Base-by-base conservation (phyloP, 805 yeast species). In the Scheffersomyces ergatensis region DNA sequence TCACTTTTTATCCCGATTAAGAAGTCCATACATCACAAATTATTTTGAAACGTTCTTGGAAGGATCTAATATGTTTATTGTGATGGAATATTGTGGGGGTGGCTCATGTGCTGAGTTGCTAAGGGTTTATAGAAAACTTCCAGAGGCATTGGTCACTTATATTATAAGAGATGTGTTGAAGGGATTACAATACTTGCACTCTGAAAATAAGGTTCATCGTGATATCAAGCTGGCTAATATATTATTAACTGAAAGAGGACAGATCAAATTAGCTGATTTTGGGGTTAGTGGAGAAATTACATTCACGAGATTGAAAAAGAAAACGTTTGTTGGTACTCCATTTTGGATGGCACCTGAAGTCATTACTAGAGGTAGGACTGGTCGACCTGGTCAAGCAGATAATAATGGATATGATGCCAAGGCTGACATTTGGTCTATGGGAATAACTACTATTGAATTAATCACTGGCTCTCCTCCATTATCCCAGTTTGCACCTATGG, bases 341-440 rank as follows among this genome's bases (percentile, higher is more conserved):
- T 88, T 80, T 62, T 90, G 97, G 97, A 90, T 92, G 98, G 99
- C 99, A 0, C 99, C 99, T 0, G 99, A 93, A 59, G 85, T 92
- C n/a, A 85, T 93, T 33, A 59, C 70, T 4, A 58, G 75, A 38
- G 37, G 40, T 37, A 64, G 32, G 40, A 13, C 7, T 16, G 58
- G 65, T 8, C 93, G 90, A 1, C 88, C 90, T 58, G 86, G 82
- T 46, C 85, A 83, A 54, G 93, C 87, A 1, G 97, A 92, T 57
- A 55, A 61, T 34, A 59, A 64, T 8, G 95, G 93, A 0, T 89
- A 93, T 60, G 76, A 86, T 55, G 85, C 83, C 46, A 86, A 85
- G 54, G 96, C 89, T 1, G 99, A 93, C 57, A 86, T 93, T 39
- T 93, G 99, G 99, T 89, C 97, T 0, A 68, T 89, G 17, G 99